These are phyloP conservation scores for Leccinum fuscescens DNA, from an alignment of 1,284 basidiomycete species.

Conservation along the genomic window DNA sequence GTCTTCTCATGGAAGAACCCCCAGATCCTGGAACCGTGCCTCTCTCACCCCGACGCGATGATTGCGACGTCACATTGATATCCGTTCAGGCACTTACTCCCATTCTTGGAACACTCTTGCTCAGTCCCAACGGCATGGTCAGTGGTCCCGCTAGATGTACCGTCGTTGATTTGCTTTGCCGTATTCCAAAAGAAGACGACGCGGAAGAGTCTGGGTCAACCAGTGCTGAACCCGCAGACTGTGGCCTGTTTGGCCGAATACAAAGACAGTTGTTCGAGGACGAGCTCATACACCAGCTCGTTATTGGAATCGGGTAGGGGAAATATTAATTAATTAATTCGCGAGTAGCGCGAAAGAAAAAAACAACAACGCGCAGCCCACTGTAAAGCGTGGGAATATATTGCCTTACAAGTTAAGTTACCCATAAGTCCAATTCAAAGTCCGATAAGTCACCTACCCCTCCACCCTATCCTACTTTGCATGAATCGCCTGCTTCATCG, in stretches of 20 bases:
- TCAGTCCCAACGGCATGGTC: conserved; percentile 76
- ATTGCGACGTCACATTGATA: conserved; percentile 48
- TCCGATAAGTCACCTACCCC: neutral
- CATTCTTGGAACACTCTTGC: conserved; percentile 83
- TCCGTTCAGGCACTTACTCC: conserved; percentile 88
- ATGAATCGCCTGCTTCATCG: conserved; percentile 22
- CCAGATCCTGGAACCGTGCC: conserved; percentile 19
- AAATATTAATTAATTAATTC: too few species aligned
- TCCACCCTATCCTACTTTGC: conserved; percentile 24
- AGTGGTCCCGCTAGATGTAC: conserved; percentile 74
- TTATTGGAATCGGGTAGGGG: conserved; percentile 74
- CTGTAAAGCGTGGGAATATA: too few species aligned
- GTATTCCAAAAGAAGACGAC: conserved; percentile 56
- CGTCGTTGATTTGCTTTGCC: conserved; percentile 75
- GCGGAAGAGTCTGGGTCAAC: conserved; percentile 24
- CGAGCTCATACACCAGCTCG: conserved; percentile 81
- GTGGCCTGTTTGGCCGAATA: conserved; percentile 51
- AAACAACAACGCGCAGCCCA: too few species aligned
- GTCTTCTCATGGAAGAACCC: conserved; percentile 54
- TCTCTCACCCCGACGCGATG: conserved; percentile 12
- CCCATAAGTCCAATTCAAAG: too few species aligned
- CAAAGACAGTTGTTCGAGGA: conserved; percentile 69
- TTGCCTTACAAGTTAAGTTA: too few species aligned
- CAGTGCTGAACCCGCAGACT: conserved; percentile 22
- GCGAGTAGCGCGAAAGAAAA: too few species aligned